Base-by-base conservation (phyloP, 306 rosid species). In the Gastrolobium bilobum region DNA sequence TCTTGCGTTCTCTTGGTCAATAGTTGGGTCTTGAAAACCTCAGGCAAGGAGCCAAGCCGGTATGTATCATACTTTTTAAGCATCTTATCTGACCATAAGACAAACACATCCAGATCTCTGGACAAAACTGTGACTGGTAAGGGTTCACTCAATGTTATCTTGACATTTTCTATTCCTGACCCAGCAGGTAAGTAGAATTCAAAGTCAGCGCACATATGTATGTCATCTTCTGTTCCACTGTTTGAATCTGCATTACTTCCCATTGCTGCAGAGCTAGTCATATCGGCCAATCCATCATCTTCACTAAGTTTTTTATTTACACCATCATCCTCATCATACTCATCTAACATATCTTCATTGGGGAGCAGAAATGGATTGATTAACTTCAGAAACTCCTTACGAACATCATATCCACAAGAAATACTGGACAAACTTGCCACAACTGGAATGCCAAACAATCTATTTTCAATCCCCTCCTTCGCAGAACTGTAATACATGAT, bases 81-180 rank as follows among this genome's bases (percentile, higher is more conserved):
- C 94, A 91, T 90, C 63, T 76, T 81, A 73, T 89, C 85, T 0
- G 96, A 73, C 97, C 97, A 91, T 56, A 75, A 48, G 72, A 90
- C 97, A 72, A 8, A 9, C 71, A 94, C 81, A 39, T 84, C 85
- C 85, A 74, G 73, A 56, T 38, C 81, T 77, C 69, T 39, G 11
- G 82, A 39, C 31, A 31, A 43, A 39, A 14, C 44, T 6, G 87
- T 50, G 71, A 71, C 63, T 20, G 71, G 58, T 52, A 86, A 64
- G 14, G 83, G 86, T 70, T 90, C 76, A 46, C 86, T 60, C 87
- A 70, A 58, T 74, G 82, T 78, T 70, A 89, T 81, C 90, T 84
- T 76, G 66, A 35, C 63, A 29, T 33, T 46, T 58, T 34, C 78
- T 4, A 10, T 10, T 65, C 74, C 82, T 40, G 3, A 63, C 44